Percentiles rank a stretch among this genome's conserved stretches.
Conservation (phyloP, 2,329 filamentous ascomycete species). For the Parastagonospora avenae region DNA sequence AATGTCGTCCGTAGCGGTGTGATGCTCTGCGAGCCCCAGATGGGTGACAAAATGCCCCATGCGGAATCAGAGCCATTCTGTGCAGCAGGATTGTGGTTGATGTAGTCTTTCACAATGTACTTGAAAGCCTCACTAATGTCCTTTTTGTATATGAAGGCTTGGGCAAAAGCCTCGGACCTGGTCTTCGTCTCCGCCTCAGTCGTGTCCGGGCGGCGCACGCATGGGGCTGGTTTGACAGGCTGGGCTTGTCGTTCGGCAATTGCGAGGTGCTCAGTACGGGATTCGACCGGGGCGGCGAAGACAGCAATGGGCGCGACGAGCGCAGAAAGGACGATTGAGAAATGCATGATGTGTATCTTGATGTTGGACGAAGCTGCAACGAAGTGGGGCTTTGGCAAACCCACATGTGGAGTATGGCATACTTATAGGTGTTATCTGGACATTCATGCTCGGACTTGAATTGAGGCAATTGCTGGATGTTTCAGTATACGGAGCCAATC, state of each 20-base stretch:
- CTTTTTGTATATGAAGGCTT: constrained; percentile 35
- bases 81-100: constrained; percentile 37
- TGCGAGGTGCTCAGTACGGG: neutral
- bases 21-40: constrained; percentile 29
- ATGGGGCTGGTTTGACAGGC: constrained; percentile 32
- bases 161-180: constrained; percentile 25
- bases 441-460: no score
- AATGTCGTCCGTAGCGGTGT: constrained; percentile 29
- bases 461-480: neutral
- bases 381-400: neutral
- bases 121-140: constrained; percentile 37
- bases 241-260: constrained; percentile 16
- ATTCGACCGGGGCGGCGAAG: constrained; percentile 20
- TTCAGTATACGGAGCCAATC: neutral
- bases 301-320: constrained; percentile 19
- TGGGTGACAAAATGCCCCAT: constrained; percentile 30
- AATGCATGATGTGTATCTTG: constrained; percentile 17
- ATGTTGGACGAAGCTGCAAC: no score
- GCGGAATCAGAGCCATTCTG: constrained; percentile 37
- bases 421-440: neutral
- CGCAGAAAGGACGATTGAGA: constrained; percentile 15
- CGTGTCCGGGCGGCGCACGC: constrained; percentile 18
- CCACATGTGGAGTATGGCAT: neutral
- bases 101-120: constrained; percentile 33
- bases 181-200: constrained; percentile 18